phyloP scores from a whole-genome alignment of 2,329 filamentous ascomycete genomes.

The Trichophyton benhamiae region DNA sequence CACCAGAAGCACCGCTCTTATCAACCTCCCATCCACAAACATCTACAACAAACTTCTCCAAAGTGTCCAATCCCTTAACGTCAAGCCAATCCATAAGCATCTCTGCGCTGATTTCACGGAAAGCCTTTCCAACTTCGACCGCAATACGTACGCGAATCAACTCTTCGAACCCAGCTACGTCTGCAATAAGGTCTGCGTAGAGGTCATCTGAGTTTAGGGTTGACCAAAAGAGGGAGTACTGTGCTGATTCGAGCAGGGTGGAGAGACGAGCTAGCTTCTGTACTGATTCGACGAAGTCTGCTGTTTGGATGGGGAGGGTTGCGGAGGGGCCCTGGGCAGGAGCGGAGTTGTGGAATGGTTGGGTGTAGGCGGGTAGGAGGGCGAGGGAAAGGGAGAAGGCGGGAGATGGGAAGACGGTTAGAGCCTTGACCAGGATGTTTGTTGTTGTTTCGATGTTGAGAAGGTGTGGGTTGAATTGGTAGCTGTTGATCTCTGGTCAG shows the following conservation, averaged over 20 bases:
- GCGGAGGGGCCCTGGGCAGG: conserved; percentile 39
- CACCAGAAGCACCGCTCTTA: conserved; percentile 33
- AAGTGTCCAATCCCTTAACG: conserved; percentile 49
- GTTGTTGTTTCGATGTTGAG: conserved; percentile 94
- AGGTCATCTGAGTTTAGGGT: conserved; percentile 87
- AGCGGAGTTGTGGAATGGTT: conserved; percentile 45
- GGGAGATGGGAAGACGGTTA: conserved; percentile 91
- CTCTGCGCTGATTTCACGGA: conserved; percentile 56
- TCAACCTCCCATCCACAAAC: conserved; percentile 80
- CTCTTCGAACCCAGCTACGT: conserved; percentile 91
- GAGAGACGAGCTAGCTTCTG: conserved; percentile 75
- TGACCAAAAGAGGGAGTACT: conserved; percentile 87
- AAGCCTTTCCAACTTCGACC: conserved; percentile 68
- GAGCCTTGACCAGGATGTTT: conserved; percentile 96
- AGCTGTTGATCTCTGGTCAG: conserved; percentile 45
- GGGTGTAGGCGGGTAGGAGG: conserved; percentile 75
- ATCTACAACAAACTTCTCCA: conserved; percentile 68
- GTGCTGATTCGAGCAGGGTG: conserved; percentile 74
- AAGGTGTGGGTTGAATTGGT: conserved; percentile 99
- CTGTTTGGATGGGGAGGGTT: conserved; percentile 28
- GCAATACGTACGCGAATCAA: conserved; percentile 82
- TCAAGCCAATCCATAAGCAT: conserved; percentile 67
- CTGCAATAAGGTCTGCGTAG: conserved; percentile 88
- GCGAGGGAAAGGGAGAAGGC: conserved; percentile 92
- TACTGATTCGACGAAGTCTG: conserved; percentile 68